Evolutionary conservation across 495 filamentous ascomycete genomes (phyloP).

Genomic region (Xylaria acuta): DNA sequence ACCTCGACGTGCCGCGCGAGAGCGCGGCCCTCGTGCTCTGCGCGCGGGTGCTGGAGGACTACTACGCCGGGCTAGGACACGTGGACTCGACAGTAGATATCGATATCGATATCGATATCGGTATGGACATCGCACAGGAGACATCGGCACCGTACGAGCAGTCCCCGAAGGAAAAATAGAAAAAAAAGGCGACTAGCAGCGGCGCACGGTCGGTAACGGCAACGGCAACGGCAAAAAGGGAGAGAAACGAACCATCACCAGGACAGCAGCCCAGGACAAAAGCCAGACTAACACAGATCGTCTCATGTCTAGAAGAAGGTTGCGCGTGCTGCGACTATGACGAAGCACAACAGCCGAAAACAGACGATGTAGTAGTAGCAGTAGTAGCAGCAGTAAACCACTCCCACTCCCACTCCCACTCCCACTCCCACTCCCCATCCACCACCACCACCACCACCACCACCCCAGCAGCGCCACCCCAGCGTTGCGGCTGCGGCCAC

Average conservation of each 20-base stretch:
- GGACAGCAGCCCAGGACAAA: not conserved
- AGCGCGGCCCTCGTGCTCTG: slow-evolving; percentile 17
- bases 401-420: no score
- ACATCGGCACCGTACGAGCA: not conserved
- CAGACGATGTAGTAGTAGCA: no score
- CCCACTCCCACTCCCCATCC: not conserved
- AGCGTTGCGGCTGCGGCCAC: slow-evolving; percentile 8
- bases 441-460: not conserved
- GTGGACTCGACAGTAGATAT: not conserved
- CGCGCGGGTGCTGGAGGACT: slow-evolving; percentile 10
- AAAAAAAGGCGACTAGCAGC: not conserved
- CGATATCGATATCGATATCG: no score
- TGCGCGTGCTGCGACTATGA: slow-evolving; percentile 1
- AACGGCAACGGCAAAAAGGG: no score
- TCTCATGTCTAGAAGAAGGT: not conserved
- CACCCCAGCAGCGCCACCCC: not conserved
- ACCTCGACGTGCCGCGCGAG: not conserved
- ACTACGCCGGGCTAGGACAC: not conserved
- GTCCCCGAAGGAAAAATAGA: not conserved
- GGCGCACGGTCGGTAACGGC: no score
- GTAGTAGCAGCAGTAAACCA: no score
- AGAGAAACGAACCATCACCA: no score
- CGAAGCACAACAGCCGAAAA: not conserved
- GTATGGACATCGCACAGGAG: not conserved
- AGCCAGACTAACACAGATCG: not conserved